phyloP scores from a whole-genome alignment of 805 yeast genomes.

The Komagataella phaffii region DNA sequence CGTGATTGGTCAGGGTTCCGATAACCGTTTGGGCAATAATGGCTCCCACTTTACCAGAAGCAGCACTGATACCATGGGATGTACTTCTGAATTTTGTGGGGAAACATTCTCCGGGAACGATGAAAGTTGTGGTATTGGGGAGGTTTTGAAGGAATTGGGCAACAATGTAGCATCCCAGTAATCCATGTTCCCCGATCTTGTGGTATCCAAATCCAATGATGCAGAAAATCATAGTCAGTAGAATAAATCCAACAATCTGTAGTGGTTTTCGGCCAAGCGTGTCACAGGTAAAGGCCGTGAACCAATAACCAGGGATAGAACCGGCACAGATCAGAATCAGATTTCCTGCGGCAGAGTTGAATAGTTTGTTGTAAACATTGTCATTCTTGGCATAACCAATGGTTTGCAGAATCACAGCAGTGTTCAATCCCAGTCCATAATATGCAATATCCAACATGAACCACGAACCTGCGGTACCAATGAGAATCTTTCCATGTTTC shows the following conservation, averaged over 20 bases:
- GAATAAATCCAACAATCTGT: constrained; percentile 41
- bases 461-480: constrained; percentile 78
- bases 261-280: constrained; percentile 44
- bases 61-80: constrained; percentile 57
- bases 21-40: constrained; percentile 55
- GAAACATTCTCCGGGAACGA: constrained; percentile 52
- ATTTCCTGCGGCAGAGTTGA: constrained; percentile 35
- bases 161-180: constrained; percentile 44
- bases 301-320: constrained; percentile 53
- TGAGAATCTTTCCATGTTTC: constrained; percentile 61
- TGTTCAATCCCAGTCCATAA: constrained; percentile 66
- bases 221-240: constrained; percentile 41
- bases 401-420: constrained; percentile 57
- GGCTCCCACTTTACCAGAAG: constrained; percentile 53
- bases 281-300: constrained; percentile 40
- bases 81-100: constrained; percentile 55
- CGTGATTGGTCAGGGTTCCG: constrained; percentile 63
- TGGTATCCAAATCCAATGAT: constrained; percentile 46
- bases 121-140: constrained; percentile 51
- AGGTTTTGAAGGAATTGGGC: constrained; percentile 54
- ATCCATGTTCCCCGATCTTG: constrained; percentile 28
- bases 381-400: constrained; percentile 57
- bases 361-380: constrained; percentile 26
- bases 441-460: constrained; percentile 70
- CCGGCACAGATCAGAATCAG: constrained; percentile 48